phyloP scores from a whole-genome alignment of 2,329 filamentous ascomycete genomes.

The Hortaea werneckii region DNA sequence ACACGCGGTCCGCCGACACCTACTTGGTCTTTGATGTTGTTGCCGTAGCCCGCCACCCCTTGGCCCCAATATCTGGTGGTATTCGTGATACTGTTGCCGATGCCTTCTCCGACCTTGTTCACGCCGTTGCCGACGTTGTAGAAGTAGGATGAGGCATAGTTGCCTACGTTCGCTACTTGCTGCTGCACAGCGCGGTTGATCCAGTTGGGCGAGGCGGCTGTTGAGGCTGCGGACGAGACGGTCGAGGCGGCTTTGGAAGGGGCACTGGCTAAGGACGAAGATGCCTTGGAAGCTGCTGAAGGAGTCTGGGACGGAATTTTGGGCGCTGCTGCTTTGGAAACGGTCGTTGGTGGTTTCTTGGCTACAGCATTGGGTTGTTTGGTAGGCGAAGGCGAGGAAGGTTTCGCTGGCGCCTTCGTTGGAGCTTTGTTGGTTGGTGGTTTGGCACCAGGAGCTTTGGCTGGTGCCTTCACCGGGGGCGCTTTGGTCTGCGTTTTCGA shows the following conservation, averaged over 20 bases:
- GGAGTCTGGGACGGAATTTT: constrained; percentile 10
- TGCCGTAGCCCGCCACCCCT: constrained; percentile 39
- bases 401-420: not conserved
- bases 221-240: not conserved
- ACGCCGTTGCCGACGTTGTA: constrained; percentile 37
- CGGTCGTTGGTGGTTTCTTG: constrained; percentile 4
- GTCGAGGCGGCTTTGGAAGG: not conserved
- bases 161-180: constrained; percentile 34
- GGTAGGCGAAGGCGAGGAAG: too few species aligned
- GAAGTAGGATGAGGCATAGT: constrained; percentile 33
- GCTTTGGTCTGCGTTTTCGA: not conserved
- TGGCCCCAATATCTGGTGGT: constrained; percentile 38
- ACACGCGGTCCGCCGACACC: constrained; percentile 35
- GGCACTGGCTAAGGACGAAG: not conserved
- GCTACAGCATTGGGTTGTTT: not conserved
- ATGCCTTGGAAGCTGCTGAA: constrained; percentile 1
- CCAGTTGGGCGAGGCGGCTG: constrained; percentile 28
- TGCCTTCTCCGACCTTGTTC: constrained; percentile 36
- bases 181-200: constrained; percentile 35
- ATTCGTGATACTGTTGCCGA: constrained; percentile 34
- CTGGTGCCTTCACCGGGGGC: not conserved
- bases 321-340: constrained; percentile 6
- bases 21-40: constrained; percentile 39
- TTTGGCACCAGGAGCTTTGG: not conserved
- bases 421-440: not conserved